phyloP scores from a whole-genome alignment of 129 eudicot genomes.

The Escallonia herrerae region DNA sequence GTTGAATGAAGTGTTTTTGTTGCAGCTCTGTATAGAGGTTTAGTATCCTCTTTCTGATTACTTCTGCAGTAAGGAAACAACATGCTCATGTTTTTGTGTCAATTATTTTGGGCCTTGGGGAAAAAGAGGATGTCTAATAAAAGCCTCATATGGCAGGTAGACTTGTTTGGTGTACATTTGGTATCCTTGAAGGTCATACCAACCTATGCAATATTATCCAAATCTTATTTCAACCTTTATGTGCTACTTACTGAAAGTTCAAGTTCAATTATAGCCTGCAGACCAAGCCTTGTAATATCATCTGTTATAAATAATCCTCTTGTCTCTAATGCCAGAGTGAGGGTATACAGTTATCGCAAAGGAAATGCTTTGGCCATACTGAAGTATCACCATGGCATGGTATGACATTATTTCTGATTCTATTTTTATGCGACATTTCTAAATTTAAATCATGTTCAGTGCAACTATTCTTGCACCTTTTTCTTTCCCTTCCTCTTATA shows the following conservation, averaged over 20 bases:
- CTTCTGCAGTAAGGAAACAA: too few species aligned
- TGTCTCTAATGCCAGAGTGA: conserved; percentile 40
- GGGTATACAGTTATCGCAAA: conserved; percentile 62
- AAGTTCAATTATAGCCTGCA: background rate
- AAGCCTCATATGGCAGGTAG: background rate
- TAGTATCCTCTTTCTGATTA: too few species aligned
- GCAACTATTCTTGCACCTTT: too few species aligned
- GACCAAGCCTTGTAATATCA: background rate
- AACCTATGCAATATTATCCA: background rate
- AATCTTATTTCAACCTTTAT: background rate
- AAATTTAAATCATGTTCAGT: too few species aligned
- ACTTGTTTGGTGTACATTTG: background rate
- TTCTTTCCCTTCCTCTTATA: too few species aligned
- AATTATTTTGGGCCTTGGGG: too few species aligned
- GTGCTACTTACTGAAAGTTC: background rate
- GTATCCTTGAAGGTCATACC: background rate
- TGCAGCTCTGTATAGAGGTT: too few species aligned
- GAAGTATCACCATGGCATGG: conserved; percentile 65
- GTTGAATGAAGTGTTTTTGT: too few species aligned
- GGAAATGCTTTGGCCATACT: conserved; percentile 73
- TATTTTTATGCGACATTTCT: background rate
- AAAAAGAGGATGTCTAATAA: too few species aligned
- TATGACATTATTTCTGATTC: conserved; percentile 17
- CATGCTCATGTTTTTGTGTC: too few species aligned
- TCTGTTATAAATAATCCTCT: background rate